These are phyloP conservation scores for Acer campestre DNA, from an alignment of 345 rosid species.

Conservation along the genomic window DNA sequence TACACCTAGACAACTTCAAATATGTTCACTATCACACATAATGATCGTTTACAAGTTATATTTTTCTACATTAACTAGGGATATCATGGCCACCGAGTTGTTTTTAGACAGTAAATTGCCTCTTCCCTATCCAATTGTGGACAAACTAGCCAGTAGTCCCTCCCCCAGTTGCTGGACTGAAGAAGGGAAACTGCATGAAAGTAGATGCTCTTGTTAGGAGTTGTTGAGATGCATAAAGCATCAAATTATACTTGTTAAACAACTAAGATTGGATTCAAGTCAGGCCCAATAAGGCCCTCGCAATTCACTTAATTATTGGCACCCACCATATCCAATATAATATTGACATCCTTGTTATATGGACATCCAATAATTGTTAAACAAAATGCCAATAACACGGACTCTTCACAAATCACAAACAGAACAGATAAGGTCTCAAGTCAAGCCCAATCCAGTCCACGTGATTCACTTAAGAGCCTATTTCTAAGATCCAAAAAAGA, in stretches of 20 bases:
- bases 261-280: neutral
- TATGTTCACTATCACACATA: neutral
- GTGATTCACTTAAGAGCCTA: neutral
- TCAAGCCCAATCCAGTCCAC: constrained; percentile 11
- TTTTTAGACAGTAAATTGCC: constrained; percentile 1
- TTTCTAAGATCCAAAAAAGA: neutral
- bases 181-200: neutral
- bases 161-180: neutral
- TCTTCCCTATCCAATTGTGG: neutral
- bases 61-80: neutral
- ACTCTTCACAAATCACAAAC: neutral
- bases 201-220: neutral
- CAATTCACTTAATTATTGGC: neutral
- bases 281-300: neutral
- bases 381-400: neutral
- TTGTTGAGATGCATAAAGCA: neutral
- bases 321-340: neutral
- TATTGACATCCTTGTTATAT: neutral
- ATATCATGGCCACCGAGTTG: neutral
- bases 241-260: neutral
- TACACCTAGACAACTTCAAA: neutral
- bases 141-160: neutral
- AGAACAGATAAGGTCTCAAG: neutral
- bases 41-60: neutral
- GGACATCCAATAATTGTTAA: neutral